Percentiles rank a stretch among this genome's conserved stretches.
phyloP scores from a whole-genome alignment of 106 monocot species.

The Allium cepa region DNA sequence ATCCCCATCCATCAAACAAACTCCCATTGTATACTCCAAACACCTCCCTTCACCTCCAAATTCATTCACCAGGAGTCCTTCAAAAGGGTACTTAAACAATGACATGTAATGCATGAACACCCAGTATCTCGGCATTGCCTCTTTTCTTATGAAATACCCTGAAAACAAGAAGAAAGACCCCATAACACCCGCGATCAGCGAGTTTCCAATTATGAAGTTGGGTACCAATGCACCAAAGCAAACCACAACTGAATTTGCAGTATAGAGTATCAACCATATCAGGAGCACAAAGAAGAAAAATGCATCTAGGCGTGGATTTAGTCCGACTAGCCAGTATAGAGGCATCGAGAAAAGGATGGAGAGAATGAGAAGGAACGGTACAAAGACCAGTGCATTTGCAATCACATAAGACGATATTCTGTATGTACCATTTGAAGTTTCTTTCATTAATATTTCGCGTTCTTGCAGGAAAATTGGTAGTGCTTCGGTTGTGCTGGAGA shows the following conservation, averaged over 20 bases:
- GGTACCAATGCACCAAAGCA: constrained; percentile 74
- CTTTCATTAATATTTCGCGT: constrained; percentile 77
- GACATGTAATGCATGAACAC: constrained; percentile 92
- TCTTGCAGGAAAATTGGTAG: constrained; percentile 89
- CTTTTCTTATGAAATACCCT: constrained; percentile 83
- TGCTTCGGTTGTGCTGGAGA: constrained; percentile 80
- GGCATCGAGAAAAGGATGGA: constrained; percentile 63
- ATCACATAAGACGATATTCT: constrained; percentile 72
- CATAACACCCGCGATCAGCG: constrained; percentile 67
- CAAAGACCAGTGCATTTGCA: constrained; percentile 72
- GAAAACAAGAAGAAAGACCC: constrained; percentile 91
- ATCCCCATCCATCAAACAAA: constrained; percentile 55
- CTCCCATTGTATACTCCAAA: constrained; percentile 35
- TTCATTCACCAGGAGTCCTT: constrained; percentile 81
- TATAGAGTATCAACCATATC: constrained; percentile 89
- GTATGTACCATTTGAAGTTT: constrained; percentile 66
- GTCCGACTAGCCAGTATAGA: constrained; percentile 71
- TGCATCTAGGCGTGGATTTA: constrained; percentile 17
- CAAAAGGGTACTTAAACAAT: constrained; percentile 90
- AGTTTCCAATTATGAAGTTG: constrained; percentile 80
- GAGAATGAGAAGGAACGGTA: constrained; percentile 72
- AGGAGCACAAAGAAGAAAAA: constrained; percentile 75
- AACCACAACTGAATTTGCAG: constrained; percentile 81
- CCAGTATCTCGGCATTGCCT: constrained; percentile 77
- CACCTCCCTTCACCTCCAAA: constrained; percentile 53